Percentiles rank a stretch among this genome's conserved stretches.
Conservation (phyloP, 345 rosid genomes). For the Sisymbrium irio region DNA sequence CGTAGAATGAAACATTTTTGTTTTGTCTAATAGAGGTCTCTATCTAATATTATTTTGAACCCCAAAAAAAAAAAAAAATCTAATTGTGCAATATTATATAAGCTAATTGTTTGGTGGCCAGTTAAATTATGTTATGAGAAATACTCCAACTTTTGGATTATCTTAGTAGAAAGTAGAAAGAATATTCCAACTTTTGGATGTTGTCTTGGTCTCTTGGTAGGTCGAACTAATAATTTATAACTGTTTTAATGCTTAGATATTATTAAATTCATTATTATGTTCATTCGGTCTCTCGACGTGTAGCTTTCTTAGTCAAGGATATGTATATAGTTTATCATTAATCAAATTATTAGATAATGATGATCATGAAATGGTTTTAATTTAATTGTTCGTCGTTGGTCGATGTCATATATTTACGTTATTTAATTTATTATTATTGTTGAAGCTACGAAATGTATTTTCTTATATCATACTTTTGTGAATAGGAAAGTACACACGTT, state of each 20-base stretch:
- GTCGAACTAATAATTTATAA: slow-evolving; percentile 15
- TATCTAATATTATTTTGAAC: too few relatives aligned
- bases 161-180: slow-evolving; percentile 26
- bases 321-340: not conserved
- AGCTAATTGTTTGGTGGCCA: slow-evolving; percentile 17
- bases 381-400: not conserved
- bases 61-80: too few relatives aligned
- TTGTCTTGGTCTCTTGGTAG: slow-evolving; percentile 28
- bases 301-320: slow-evolving; percentile 15
- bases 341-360: not conserved
- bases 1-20: not conserved
- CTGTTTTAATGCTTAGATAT: slow-evolving; percentile 14
- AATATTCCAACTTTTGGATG: slow-evolving; percentile 38
- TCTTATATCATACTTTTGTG: not conserved
- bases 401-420: not conserved
- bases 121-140: not conserved
- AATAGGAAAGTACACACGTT: not conserved
- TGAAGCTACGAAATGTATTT: not conserved
- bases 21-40: too few relatives aligned
- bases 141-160: slow-evolving; percentile 14
- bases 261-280: slow-evolving; percentile 3
- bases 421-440: not conserved
- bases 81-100: too few relatives aligned
- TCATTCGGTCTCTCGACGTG: slow-evolving; percentile 14
- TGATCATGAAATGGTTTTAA: not conserved